A percentile compares a stretch with the other conserved stretches of the same genome.
Conservation (phyloP, 768 basidiomycete genomes). For the Tulasnella sp. region DNA sequence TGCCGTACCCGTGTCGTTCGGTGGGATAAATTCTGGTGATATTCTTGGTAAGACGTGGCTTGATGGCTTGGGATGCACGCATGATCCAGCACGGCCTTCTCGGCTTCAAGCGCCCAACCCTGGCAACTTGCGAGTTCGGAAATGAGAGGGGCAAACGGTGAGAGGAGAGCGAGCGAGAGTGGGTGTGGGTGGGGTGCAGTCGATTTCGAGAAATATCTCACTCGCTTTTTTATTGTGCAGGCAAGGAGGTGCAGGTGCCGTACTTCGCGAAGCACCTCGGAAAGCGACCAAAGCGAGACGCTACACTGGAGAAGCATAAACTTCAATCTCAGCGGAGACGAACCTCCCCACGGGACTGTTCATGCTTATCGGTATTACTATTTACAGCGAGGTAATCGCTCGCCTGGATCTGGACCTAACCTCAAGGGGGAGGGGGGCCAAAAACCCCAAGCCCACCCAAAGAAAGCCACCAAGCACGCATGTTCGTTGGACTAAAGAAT, state of each 20-base stretch:
- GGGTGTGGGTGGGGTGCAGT: background rate
- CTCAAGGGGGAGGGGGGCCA: background rate
- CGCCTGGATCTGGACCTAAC: background rate
- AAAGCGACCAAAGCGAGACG: constrained; percentile 3
- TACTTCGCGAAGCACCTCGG: constrained; percentile 1
- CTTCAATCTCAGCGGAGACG: background rate
- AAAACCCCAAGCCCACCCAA: background rate
- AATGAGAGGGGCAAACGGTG: background rate
- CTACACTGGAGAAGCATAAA: constrained; percentile 1
- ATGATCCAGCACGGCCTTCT: background rate
- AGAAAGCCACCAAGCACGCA: background rate
- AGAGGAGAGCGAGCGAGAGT: background rate
- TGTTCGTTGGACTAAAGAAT: background rate
- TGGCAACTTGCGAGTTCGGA: background rate
- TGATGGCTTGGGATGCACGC: background rate
- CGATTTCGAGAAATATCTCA: background rate
- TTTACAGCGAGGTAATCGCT: background rate
- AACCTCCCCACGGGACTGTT: background rate
- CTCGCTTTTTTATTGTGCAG: background rate
- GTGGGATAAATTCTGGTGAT: background rate
- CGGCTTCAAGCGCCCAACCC: background rate
- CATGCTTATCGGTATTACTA: background rate
- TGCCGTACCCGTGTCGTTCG: background rate
- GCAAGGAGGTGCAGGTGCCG: background rate
- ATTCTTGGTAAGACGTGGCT: background rate